phyloP scores from a whole-genome alignment of 1,139 yeast genomes.

The Arxiozyma telluris region DNA sequence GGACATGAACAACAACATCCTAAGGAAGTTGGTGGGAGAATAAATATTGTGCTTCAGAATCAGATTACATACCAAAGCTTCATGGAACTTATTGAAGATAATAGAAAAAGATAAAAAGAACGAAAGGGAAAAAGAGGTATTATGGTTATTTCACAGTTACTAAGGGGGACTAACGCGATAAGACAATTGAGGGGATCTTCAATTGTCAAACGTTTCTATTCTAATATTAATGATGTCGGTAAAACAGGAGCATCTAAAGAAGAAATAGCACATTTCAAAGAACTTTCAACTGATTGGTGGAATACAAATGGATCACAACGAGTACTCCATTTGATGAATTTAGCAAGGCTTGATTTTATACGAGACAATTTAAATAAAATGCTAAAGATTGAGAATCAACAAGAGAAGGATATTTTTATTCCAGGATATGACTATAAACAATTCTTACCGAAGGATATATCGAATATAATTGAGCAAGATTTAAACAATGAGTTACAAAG shows the following conservation, averaged over 20 bases:
- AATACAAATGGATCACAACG: slow-evolving; percentile 89
- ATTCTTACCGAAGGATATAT: slow-evolving; percentile 50
- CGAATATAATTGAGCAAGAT: slow-evolving; percentile 37
- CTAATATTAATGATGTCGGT: slow-evolving; percentile 1
- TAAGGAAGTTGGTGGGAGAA: background rate
- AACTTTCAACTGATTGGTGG: slow-evolving; percentile 93
- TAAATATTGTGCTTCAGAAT: background rate
- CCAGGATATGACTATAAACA: slow-evolving; percentile 67
- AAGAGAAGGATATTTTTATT: slow-evolving; percentile 45
- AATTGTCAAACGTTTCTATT: background rate
- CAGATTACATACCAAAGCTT: background rate
- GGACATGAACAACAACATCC: background rate
- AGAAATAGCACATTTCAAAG: slow-evolving; percentile 74
- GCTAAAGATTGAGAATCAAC: slow-evolving; percentile 33
- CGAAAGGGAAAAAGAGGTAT: background rate
- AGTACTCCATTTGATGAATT: slow-evolving; percentile 88
- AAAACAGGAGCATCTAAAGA: slow-evolving; percentile 30
- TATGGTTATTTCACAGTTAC: background rate
- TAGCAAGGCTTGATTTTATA: slow-evolving; percentile 80
- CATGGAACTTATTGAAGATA: background rate
- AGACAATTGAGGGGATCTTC: background rate
- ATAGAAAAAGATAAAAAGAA: background rate
- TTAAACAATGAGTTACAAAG: slow-evolving; percentile 43
- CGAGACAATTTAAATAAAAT: slow-evolving; percentile 48
- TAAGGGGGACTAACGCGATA: background rate